Base-by-base conservation (phyloP, 2,329 filamentous ascomycete species). In the Paraphoma chrysanthemicola region DNA sequence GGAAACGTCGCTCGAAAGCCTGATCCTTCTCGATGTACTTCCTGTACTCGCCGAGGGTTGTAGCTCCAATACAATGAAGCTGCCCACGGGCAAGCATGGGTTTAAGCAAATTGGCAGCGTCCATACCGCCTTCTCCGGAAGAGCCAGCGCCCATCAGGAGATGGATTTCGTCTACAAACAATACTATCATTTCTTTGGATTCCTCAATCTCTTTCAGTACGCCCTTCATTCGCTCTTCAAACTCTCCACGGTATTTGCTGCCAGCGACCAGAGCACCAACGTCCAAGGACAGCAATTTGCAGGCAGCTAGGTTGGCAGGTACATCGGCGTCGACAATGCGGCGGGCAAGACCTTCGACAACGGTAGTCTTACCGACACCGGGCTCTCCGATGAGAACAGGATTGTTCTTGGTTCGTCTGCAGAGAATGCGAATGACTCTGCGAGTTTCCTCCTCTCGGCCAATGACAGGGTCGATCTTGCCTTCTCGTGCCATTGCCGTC, bases 1-100 rank as follows among this genome's bases (percentile, higher is more conserved):
- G 95, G 85, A 99, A 99, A 77, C 95, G 91, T 78, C 95, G 92
- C 79, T 99, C 95, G 75, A 99, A 99, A 45, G 95, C 95, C 44
- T 92, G 91, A 71, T 99, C 95, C 80, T 99, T 99, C 78, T 99
- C 95, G 62, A 99, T 97, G 79, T 99, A 98, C 78, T 99, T 99
- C 72, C 95, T 88, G 80, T 99, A 99, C 77, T 99, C 95, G 59
- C 88, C 88, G 56, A 99, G 85, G 1, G 95, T 99, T 1, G 95
- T 99, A 6, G 95, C 95, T 77, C 95, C 95, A 62, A 99, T 98
- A 73, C 95, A 99, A 83, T 99, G 95, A 57, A 99, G 84, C 77
- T 98, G 94, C 51, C 95, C 95, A 73, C 95, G 89, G 58, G 95
- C 95, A 66, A 99, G 86, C 94, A 98, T 98, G 55, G 95, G 95